Evolutionary conservation across 176 grass and related monocot genomes (phyloP).

Genomic region (Oryza nivara): DNA sequence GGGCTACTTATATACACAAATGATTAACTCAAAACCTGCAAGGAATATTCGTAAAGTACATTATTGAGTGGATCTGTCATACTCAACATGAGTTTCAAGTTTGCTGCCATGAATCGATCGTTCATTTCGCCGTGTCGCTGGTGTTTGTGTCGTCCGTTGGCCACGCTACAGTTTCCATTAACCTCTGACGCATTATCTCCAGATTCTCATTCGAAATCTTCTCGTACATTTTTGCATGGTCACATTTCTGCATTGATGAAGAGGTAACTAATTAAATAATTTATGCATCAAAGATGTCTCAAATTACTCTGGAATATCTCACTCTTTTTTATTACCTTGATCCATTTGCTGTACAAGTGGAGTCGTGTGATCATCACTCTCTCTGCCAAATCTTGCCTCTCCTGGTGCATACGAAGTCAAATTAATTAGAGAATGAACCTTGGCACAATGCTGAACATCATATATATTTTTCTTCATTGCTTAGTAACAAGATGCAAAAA

Average conservation of each 20-base stretch:
- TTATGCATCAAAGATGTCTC: neutral
- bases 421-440: neutral
- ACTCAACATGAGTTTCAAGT: slow-evolving; percentile 11
- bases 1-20: slow-evolving; percentile 26
- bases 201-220: slow-evolving; percentile 86
- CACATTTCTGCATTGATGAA: slow-evolving; percentile 65
- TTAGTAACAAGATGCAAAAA: slow-evolving; percentile 2
- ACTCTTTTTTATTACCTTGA: slow-evolving; percentile 56
- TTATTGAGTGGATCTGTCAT: slow-evolving; percentile 7
- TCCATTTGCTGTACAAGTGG: slow-evolving; percentile 90
- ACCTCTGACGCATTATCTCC: slow-evolving; percentile 77
- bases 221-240: slow-evolving; percentile 89
- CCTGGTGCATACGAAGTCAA: slow-evolving; percentile 32
- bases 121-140: slow-evolving; percentile 17
- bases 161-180: slow-evolving; percentile 89
- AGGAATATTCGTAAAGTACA: neutral
- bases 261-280: neutral
- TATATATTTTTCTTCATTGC: neutral
- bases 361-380: slow-evolving; percentile 95
- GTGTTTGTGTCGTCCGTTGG: slow-evolving; percentile 63
- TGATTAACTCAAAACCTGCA: slow-evolving; percentile 14
- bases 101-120: slow-evolving; percentile 47
- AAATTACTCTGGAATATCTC: too few relatives aligned
- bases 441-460: neutral
- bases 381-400: slow-evolving; percentile 85